These are phyloP conservation scores for Solanum pinnatisectum DNA, from an alignment of 257 asterid genomes.

Conservation along the genomic window DNA sequence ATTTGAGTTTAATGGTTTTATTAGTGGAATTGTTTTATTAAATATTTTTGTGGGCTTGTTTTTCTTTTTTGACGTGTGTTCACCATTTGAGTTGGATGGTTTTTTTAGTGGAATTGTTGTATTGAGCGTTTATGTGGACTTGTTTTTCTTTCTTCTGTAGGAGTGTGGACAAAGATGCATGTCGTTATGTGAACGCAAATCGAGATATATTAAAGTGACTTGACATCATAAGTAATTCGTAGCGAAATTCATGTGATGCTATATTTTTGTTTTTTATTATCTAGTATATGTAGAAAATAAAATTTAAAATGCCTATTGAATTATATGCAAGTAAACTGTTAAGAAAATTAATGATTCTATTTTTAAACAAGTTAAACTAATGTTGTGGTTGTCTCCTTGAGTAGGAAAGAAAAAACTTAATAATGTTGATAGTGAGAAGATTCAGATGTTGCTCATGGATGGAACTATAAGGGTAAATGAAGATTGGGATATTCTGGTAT, in stretches of 20 bases:
- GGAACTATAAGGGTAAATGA: background rate
- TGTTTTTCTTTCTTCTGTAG: background rate
- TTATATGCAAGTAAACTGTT: background rate
- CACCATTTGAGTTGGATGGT: background rate
- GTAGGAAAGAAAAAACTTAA: background rate
- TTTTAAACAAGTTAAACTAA: background rate
- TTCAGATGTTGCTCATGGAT: background rate
- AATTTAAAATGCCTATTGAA: background rate
- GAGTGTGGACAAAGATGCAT: background rate
- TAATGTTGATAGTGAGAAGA: background rate
- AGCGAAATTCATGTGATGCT: background rate
- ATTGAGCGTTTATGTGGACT: background rate
- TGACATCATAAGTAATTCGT: background rate
- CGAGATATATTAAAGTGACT: background rate
- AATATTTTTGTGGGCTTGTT: background rate
- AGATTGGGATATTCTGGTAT: background rate
- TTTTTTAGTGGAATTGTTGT: background rate
- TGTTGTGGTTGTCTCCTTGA: background rate
- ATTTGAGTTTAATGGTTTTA: background rate
- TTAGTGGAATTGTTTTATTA: background rate
- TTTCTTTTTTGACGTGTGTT: background rate
- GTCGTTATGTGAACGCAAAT: background rate
- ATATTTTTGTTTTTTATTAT: background rate
- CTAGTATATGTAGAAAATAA: fast-evolving
- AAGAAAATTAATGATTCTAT: background rate